Evolutionary conservation across 768 basidiomycete genomes (phyloP).

Genomic region (Clitopilus passeckerianus): DNA sequence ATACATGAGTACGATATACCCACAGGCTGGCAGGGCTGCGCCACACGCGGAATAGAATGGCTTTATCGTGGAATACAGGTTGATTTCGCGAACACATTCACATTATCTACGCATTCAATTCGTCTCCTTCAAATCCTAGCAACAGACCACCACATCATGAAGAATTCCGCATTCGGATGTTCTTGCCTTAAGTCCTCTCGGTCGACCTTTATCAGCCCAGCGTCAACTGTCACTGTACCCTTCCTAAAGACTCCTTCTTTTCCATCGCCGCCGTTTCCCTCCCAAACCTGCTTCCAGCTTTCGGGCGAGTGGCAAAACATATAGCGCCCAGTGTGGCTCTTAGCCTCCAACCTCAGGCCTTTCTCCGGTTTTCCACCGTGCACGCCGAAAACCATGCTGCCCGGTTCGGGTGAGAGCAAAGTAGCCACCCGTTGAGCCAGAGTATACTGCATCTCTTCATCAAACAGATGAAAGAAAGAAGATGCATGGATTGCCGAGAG

Average conservation of each 20-base stretch:
- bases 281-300: conserved; percentile 24
- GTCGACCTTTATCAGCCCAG: conserved; percentile 9
- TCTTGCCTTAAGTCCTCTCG: not conserved
- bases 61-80: too few relatives aligned
- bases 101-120: not conserved
- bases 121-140: conserved; percentile 2
- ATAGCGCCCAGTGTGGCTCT: conserved; percentile 6
- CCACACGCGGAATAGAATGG: too few relatives aligned
- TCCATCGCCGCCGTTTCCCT: conserved; percentile 9
- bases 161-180: conserved; percentile 1
- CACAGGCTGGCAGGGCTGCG: too few relatives aligned
- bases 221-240: conserved; percentile 19
- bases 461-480: conserved; percentile 4
- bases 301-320: conserved; percentile 30
- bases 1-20: too few relatives aligned
- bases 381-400: conserved; percentile 3
- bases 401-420: not conserved
- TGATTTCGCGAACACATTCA: not conserved
- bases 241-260: conserved; percentile 17
- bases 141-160: conserved; percentile 11
- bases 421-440: not conserved
- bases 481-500: not conserved
- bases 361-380: conserved; percentile 25
- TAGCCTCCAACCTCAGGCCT: conserved; percentile 12
- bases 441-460: not conserved